Conservation (phyloP, 2,329 filamentous ascomycete genomes). For the Beauveria sp. region DNA sequence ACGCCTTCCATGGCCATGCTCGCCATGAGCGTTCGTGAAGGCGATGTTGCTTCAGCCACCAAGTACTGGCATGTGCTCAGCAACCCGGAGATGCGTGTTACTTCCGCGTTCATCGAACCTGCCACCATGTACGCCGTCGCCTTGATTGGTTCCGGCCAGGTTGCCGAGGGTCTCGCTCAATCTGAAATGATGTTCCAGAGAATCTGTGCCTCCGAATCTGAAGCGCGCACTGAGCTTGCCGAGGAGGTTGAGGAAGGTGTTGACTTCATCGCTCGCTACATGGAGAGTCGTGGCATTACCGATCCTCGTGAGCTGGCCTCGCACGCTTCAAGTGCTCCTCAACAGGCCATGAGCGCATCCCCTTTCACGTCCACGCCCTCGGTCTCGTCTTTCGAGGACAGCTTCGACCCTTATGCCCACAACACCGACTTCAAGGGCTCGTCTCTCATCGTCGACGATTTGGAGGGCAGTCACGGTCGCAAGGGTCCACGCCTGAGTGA, state of each 20-base stretch:
- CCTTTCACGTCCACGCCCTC: conserved; percentile 48
- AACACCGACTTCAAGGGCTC: conserved; percentile 93
- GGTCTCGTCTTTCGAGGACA: conserved; percentile 64
- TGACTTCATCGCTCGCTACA: conserved; percentile 57
- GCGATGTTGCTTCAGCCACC: conserved; percentile 68
- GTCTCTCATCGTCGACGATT: conserved; percentile 77
- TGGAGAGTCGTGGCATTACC: conserved; percentile 46
- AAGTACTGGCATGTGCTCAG: conserved; percentile 74
- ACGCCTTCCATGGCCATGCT: conserved; percentile 71
- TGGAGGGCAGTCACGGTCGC: conserved; percentile 72
- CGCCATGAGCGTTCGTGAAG: conserved; percentile 76
- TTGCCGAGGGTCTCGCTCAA: conserved; percentile 72
- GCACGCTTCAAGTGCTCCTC: conserved; percentile 32
- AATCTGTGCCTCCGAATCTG: conserved; percentile 56
- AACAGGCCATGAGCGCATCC: conserved; percentile 37
- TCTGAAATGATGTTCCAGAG: conserved; percentile 81
- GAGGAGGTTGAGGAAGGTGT: conserved; percentile 85
- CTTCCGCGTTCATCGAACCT: conserved; percentile 69
- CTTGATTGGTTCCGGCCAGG: conserved; percentile 75
- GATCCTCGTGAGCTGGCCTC: conserved; percentile 49
- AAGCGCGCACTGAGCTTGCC: conserved; percentile 46
- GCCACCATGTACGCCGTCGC: conserved; percentile 86
- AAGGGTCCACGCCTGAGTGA: conserved; percentile 69
- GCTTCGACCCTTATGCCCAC: conserved; percentile 83
- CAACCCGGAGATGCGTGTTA: conserved; percentile 51